Base-by-base conservation (phyloP, 2,329 filamentous ascomycete genomes). In the Cladophialophora yegresii region DNA sequence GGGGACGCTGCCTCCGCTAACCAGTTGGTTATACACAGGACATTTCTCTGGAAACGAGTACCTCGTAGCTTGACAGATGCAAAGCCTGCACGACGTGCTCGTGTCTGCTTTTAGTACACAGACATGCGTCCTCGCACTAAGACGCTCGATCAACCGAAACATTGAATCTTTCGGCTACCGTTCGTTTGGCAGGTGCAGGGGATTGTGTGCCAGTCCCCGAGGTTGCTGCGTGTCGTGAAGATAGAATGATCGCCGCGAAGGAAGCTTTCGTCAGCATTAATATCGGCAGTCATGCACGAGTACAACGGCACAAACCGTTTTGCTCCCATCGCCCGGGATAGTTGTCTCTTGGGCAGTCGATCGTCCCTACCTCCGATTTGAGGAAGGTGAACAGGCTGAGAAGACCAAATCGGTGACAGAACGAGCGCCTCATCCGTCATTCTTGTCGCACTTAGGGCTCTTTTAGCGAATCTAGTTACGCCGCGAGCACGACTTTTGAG, bases 371-470 rank as follows among this genome's bases (percentile, higher is more conserved):
- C 26, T 30, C 36, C 40, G 10, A 12, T 59, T 59, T 53, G 49
- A 47, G 28, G 47, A 53, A 45, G 57, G 30, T 32, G 32, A 32
- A 36, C 22, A 54, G 16, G 33, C 51, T 12, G 32, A 59, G 30
- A 50, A 54, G 49, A 36, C 62, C 49, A 57, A 59, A 58, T 58
- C 36, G 58, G 65, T 58, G 54, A 30, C 43, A 62, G 49, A 49
- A 7, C 28, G 23, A 36, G 36, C 54, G 65, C 58, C 65, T 45
- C 65, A 36, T 49, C 53, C 65, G 65, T 67, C 65, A 67, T 64
- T 13, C 50, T 30, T 13, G 30, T 53, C 33, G 43, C 32, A 56
- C 32, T 36, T 54, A 16, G 49, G 53, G 36, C 36, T 8, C 20
- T 33, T 33, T 63, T 63, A 54, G 65, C 61, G 62, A 67, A 59